phyloP scores from a whole-genome alignment of 345 rosid species.

The Euphorbia lathyris region DNA sequence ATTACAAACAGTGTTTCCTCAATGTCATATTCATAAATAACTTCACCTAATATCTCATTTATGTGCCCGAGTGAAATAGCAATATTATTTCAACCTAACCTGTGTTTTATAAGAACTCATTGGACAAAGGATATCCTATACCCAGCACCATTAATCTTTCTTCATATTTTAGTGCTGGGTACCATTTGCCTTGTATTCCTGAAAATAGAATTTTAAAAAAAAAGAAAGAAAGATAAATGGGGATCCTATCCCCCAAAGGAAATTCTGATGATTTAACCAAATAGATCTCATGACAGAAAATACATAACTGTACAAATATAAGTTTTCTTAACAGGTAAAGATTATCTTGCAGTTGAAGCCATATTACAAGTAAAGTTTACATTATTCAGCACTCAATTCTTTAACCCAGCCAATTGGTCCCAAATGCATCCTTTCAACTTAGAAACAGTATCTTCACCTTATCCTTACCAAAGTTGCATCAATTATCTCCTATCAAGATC shows the following conservation, averaged over 20 bases:
- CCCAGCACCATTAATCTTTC: not conserved
- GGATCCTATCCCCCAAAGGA: too few relatives aligned
- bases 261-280: too few relatives aligned
- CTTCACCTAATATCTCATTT: not conserved
- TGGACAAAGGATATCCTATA: not conserved
- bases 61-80: not conserved
- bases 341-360: too few relatives aligned
- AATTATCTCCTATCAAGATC: slow-evolving; percentile 7
- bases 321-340: too few relatives aligned
- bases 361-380: not conserved
- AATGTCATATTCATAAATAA: not conserved
- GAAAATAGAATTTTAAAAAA: too few relatives aligned
- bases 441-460: not conserved
- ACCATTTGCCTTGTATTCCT: too few relatives aligned
- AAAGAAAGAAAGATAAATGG: too few relatives aligned
- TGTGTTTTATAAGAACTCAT: not conserved
- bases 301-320: not conserved
- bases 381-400: not conserved
- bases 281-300: too few relatives aligned
- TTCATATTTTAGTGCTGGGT: not conserved
- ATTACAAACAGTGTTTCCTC: too few relatives aligned
- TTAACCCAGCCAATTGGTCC: too few relatives aligned
- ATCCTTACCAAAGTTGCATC: slow-evolving; percentile 9
- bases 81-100: not conserved
- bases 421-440: not conserved